Conservation (phyloP, 1,284 basidiomycete species). For the Rhodotorula sp. region DNA sequence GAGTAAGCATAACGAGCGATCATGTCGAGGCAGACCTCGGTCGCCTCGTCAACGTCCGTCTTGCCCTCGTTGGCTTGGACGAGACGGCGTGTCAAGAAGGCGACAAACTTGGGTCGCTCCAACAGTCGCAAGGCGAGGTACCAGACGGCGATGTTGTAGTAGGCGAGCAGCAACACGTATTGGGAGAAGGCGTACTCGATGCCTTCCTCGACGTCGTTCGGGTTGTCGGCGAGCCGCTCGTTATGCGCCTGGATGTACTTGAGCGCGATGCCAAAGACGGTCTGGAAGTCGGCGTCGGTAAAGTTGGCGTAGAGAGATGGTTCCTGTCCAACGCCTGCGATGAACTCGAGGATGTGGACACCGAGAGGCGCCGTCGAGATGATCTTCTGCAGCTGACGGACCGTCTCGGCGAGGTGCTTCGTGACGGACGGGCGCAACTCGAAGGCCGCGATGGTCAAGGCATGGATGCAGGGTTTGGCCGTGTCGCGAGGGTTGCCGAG, state of each 20-base stretch:
- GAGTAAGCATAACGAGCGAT: constrained; percentile 91
- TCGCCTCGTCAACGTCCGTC: constrained; percentile 76
- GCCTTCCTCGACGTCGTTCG: constrained; percentile 54
- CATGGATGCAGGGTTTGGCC: constrained; percentile 88
- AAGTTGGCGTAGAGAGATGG: constrained; percentile 84
- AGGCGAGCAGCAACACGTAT: constrained; percentile 90
- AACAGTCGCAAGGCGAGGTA: constrained; percentile 85
- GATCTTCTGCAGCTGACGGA: constrained; percentile 87
- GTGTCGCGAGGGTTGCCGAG: constrained; percentile 73
- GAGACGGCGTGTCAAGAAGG: constrained; percentile 83
- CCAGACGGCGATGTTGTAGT: constrained; percentile 92
- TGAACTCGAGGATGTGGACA: constrained; percentile 91
- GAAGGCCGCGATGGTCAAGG: constrained; percentile 81
- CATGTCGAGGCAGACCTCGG: constrained; percentile 98
- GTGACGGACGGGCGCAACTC: constrained; percentile 83
- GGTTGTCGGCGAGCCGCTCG: constrained; percentile 45
- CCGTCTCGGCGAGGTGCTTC: constrained; percentile 73
- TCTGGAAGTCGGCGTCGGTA: constrained; percentile 86
- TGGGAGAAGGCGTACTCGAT: constrained; percentile 85
- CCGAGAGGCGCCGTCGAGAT: constrained; percentile 92
- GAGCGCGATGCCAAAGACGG: constrained; percentile 91
- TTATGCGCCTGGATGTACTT: constrained; percentile 94
- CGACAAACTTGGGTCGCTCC: constrained; percentile 77
- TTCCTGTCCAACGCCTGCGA: constrained; percentile 80
- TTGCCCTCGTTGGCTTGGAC: constrained; percentile 81